Conservation (phyloP, 1,284 basidiomycete species). For the Cutaneotrichosporon sp. region DNA sequence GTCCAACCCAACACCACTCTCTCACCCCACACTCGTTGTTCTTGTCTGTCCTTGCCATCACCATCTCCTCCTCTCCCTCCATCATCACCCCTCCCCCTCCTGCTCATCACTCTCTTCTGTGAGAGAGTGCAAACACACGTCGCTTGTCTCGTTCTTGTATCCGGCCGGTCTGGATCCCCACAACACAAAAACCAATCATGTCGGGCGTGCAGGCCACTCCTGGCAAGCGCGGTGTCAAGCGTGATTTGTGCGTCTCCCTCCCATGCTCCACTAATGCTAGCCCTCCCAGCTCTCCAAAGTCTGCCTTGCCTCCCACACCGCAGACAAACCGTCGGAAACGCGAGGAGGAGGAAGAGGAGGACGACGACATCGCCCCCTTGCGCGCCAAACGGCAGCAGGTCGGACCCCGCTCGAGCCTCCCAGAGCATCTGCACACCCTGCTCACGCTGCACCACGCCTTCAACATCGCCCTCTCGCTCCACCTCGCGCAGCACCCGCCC, state of each 20-base stretch:
- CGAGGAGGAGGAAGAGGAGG: slow-evolving; percentile 9
- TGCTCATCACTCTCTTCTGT: neutral
- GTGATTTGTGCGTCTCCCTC: neutral
- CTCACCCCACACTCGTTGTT: too few species aligned
- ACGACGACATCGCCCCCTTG: neutral
- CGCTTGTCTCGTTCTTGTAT: neutral
- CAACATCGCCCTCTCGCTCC: slow-evolving; percentile 50
- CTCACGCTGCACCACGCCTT: slow-evolving; percentile 50
- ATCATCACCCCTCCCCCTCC: neutral
- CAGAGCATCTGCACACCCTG: slow-evolving; percentile 48
- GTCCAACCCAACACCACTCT: too few species aligned
- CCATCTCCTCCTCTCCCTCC: neutral
- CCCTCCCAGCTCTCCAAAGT: slow-evolving; percentile 7
- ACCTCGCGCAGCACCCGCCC: slow-evolving; percentile 52
- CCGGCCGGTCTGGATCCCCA: slow-evolving; percentile 11
- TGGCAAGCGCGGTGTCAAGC: slow-evolving; percentile 14
- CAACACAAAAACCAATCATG: slow-evolving; percentile 1
- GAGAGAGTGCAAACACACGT: neutral
- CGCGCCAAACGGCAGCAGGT: neutral
- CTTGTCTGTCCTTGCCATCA: neutral
- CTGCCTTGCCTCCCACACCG: slow-evolving; percentile 19
- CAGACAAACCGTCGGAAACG: slow-evolving; percentile 5
- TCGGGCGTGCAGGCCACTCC: slow-evolving; percentile 10
- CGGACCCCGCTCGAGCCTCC: slow-evolving; percentile 27
- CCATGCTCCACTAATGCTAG: neutral